Conservation (phyloP, 164 flowering plant species). For the Kalanchoe fedtschenkoi region DNA sequence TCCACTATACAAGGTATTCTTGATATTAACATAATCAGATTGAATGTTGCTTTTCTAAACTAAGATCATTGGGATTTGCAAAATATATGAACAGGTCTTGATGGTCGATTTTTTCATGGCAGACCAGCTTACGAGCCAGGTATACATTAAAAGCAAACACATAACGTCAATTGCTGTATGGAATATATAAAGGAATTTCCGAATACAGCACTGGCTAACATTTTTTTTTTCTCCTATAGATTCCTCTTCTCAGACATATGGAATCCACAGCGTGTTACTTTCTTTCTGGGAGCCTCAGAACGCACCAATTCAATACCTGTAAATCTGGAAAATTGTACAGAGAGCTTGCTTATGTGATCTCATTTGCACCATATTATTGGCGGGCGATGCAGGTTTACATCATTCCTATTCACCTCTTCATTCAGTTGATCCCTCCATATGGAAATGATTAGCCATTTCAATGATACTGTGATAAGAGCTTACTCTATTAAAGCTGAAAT, state of each 20-base stretch:
- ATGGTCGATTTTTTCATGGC: conserved; percentile 98
- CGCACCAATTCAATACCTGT: conserved; percentile 55
- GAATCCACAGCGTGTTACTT: conserved; percentile 88
- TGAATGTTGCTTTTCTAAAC: not conserved
- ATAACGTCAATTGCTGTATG: not conserved
- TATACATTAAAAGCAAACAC: conserved; percentile 12
- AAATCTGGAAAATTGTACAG: conserved; percentile 54
- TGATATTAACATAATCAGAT: not conserved
- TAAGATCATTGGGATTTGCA: not conserved
- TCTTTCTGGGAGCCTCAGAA: conserved; percentile 59
- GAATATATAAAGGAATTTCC: not conserved
- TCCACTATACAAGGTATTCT: conserved; percentile 77
- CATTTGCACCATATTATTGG: conserved; percentile 91
- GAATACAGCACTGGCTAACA: not conserved
- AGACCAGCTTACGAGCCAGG: conserved; percentile 99
- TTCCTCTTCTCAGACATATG: conserved; percentile 80
- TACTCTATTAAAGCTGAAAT: not conserved
- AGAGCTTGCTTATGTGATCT: conserved; percentile 80
- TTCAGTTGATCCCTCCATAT: not conserved
- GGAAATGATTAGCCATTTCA: not conserved
- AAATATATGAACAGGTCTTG: conserved; percentile 46
- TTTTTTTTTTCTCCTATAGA: conserved; percentile 23
- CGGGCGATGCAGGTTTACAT: conserved; percentile 93
- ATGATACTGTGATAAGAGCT: too few relatives aligned
- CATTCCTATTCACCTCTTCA: not conserved